phyloP scores from a whole-genome alignment of 306 rosid species.

The Lathyrus aphaca region DNA sequence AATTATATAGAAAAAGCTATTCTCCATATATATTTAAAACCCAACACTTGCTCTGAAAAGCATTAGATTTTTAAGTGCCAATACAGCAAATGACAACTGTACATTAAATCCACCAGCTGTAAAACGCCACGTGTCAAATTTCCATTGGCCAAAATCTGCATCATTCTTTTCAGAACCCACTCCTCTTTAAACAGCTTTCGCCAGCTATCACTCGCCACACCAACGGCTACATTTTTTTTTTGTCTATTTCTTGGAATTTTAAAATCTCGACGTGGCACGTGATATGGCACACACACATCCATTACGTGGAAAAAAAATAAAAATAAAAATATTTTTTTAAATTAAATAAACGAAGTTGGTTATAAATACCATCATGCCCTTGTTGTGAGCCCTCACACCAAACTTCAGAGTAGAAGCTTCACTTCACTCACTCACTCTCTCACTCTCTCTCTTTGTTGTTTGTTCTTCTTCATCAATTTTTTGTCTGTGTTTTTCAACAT shows the following conservation, averaged over 20 bases:
- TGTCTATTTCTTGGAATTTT: constrained; percentile 39
- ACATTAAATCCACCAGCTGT: constrained; percentile 63
- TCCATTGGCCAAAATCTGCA: constrained; percentile 25
- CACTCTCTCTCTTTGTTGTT: too few relatives aligned
- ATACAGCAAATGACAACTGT: constrained; percentile 63
- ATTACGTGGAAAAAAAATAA: constrained; percentile 26
- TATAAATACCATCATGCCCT: neutral
- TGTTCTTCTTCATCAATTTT: neutral
- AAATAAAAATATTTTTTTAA: neutral
- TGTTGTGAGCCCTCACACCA: constrained; percentile 25
- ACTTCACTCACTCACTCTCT: neutral
- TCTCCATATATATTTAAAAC: neutral
- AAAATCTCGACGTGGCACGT: constrained; percentile 48
- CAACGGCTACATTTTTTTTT: constrained; percentile 68
- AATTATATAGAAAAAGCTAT: neutral
- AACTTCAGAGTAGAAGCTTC: constrained; percentile 38
- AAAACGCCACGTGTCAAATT: accelerated
- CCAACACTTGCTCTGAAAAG: constrained; percentile 40
- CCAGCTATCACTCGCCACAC: constrained; percentile 56
- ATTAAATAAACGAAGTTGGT: neutral
- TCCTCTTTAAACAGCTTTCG: constrained; percentile 48
- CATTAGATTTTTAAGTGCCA: constrained; percentile 18
- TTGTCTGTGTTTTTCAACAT: constrained; percentile 7
- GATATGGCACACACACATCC: constrained; percentile 41
- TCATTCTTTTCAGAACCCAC: constrained; percentile 38